Evolutionary conservation across 805 yeast genomes (phyloP).

Genomic region (Myxozyma neotropica): DNA sequence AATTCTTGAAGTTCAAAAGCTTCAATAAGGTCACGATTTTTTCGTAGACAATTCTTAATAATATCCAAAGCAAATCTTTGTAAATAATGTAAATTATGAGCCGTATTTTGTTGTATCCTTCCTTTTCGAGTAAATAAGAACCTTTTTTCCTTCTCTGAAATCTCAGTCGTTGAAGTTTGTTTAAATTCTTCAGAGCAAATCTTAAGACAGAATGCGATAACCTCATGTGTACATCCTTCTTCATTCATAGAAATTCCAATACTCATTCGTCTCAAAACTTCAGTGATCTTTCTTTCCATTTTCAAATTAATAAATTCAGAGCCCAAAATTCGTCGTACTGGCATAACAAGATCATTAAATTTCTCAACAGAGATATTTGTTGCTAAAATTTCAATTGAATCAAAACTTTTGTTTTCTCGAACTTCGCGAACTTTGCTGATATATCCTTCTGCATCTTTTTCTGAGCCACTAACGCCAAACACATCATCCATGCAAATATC

Average conservation of each 20-base stretch:
- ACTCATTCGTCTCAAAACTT: conserved; percentile 72
- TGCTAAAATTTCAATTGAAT: conserved; percentile 78
- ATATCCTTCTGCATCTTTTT: conserved; percentile 93
- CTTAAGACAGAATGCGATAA: conserved; percentile 73
- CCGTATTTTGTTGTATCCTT: conserved; percentile 54
- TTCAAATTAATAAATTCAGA: conserved; percentile 66
- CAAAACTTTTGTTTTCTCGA: conserved; percentile 83
- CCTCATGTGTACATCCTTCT: conserved; percentile 58
- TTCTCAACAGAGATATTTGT: conserved; percentile 59
- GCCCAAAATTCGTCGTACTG: conserved; percentile 64
- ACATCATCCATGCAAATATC: conserved; percentile 86
- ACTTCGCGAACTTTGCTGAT: conserved; percentile 85
- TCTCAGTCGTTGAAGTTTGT: conserved; percentile 42
- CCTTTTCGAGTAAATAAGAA: conserved; percentile 50
- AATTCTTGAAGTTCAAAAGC: conserved; percentile 68
- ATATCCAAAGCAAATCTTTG: conserved; percentile 78
- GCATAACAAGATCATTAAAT: conserved; percentile 63
- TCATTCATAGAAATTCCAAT: conserved; percentile 76
- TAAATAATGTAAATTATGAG: conserved; percentile 60
- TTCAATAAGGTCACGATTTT: conserved; percentile 61
- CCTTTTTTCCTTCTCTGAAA: conserved; percentile 15
- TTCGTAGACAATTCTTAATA: conserved; percentile 67
- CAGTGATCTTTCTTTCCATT: conserved; percentile 75
- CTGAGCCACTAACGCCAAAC: conserved; percentile 90
- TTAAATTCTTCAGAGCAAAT: conserved; percentile 44